These are phyloP conservation scores for Endocarpon pusillum DNA, from an alignment of 495 filamentous ascomycete species.

Conservation along the genomic window DNA sequence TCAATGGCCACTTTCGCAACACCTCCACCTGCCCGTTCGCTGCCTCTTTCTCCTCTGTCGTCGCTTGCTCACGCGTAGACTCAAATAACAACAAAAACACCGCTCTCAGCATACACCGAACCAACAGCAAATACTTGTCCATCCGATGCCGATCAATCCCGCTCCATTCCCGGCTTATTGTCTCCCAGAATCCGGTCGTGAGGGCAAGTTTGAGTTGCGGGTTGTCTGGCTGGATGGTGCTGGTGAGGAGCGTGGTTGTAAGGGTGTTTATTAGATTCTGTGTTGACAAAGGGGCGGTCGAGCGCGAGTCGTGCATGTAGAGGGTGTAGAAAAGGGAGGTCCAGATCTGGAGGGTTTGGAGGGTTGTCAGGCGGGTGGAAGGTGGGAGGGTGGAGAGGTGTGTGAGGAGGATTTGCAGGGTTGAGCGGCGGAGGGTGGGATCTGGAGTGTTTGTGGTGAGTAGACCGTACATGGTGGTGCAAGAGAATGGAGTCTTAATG, in stretches of 20 bases:
- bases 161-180: constrained; percentile 66
- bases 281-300: background rate
- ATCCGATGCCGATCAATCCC: constrained; percentile 71
- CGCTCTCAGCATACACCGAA: constrained; percentile 56
- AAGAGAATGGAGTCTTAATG: constrained; percentile 68
- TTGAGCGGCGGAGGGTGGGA: constrained; percentile 39
- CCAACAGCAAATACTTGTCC: constrained; percentile 83
- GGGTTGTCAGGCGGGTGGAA: constrained; percentile 31
- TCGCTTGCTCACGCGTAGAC: constrained; percentile 10
- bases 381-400: no score
- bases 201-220: no score
- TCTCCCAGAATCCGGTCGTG: constrained; percentile 78
- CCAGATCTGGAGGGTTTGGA: background rate
- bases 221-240: no score
- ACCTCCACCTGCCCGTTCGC: constrained; percentile 13
- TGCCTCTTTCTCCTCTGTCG: constrained; percentile 18
- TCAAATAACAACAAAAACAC: constrained; percentile 36
- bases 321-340: background rate
- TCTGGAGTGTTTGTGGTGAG: constrained; percentile 68
- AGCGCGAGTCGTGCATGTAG: background rate
- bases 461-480: constrained; percentile 63
- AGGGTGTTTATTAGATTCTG: no score
- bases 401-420: constrained; percentile 37
- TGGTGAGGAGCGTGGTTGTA: no score
- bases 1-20: constrained; percentile 27